phyloP scores from a whole-genome alignment of 2,329 filamentous ascomycete genomes.

The Celoporthe dispersa region DNA sequence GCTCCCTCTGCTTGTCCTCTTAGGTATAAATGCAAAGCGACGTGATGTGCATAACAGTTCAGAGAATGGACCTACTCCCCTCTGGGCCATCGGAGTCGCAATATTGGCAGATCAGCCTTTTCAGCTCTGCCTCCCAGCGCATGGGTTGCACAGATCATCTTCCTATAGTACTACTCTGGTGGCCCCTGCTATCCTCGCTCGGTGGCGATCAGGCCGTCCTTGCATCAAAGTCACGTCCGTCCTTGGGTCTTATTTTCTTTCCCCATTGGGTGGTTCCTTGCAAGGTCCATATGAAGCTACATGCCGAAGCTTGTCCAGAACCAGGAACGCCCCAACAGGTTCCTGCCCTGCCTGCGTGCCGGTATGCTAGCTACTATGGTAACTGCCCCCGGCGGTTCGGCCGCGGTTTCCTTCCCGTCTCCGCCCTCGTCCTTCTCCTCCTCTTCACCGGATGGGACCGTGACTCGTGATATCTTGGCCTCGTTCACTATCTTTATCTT shows the following conservation, averaged over 20 bases:
- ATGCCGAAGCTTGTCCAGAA: constrained; percentile 10
- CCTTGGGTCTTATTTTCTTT: not conserved
- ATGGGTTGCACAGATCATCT: not conserved
- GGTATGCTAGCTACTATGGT: not conserved
- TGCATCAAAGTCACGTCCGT: not conserved
- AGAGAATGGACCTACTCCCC: too few relatives aligned
- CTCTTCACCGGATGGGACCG: not conserved
- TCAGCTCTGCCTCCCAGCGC: not conserved
- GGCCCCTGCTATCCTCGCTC: not conserved
- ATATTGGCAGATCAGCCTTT: not conserved
- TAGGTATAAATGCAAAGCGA: too few relatives aligned
- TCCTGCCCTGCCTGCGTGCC: not conserved
- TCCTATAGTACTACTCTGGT: too few relatives aligned
- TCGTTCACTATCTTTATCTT: not conserved
- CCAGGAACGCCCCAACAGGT: not conserved
- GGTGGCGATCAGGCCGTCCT: not conserved
- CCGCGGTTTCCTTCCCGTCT: not conserved
- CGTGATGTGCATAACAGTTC: too few relatives aligned
- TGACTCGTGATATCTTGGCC: not conserved
- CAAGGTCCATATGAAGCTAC: not conserved
- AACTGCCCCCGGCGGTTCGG: not conserved
- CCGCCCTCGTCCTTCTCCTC: not conserved
- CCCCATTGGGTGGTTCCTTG: not conserved
- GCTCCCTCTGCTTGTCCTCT: too few relatives aligned
- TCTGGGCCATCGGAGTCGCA: too few relatives aligned